phyloP scores from a whole-genome alignment of 192 early-diverging fungal genomes.

The Rhizophagus prolifer region DNA sequence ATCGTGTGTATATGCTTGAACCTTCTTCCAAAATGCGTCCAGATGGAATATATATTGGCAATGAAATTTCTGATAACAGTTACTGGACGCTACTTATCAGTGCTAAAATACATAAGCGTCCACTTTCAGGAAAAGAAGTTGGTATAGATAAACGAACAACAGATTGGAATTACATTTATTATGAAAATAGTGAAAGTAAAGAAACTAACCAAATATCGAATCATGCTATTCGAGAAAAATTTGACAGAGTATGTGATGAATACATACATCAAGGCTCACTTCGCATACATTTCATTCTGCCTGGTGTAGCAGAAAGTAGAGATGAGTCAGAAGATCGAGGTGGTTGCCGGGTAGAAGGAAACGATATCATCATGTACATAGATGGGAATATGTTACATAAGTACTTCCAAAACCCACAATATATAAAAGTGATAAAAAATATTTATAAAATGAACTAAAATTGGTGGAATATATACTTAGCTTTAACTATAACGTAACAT shows the following conservation, averaged over 20 bases:
- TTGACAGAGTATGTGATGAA: neutral
- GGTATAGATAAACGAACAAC: no score
- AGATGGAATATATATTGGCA: no score
- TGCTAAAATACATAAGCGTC: no score
- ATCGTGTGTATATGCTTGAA: no score
- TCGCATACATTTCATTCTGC: conserved; percentile 22
- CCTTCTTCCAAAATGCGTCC: no score
- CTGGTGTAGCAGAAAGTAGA: neutral
- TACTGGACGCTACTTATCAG: no score
- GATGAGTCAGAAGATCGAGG: conserved; percentile 23
- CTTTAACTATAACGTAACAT: no score
- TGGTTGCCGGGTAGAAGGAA: conserved; percentile 22
- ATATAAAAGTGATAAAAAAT: no score
- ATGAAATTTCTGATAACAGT: no score
- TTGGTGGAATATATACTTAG: no score
- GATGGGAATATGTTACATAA: neutral
- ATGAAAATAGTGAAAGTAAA: neutral
- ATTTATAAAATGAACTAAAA: no score
- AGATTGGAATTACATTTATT: conserved; percentile 11
- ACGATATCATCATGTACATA: conserved; percentile 24
- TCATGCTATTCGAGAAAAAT: neutral
- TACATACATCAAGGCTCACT: conserved; percentile 6
- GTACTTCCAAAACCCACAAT: conserved; percentile 2
- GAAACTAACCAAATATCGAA: neutral
- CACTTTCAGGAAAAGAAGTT: no score